Base-by-base conservation (phyloP, 306 rosid genomes). In the Pueraria montana region DNA sequence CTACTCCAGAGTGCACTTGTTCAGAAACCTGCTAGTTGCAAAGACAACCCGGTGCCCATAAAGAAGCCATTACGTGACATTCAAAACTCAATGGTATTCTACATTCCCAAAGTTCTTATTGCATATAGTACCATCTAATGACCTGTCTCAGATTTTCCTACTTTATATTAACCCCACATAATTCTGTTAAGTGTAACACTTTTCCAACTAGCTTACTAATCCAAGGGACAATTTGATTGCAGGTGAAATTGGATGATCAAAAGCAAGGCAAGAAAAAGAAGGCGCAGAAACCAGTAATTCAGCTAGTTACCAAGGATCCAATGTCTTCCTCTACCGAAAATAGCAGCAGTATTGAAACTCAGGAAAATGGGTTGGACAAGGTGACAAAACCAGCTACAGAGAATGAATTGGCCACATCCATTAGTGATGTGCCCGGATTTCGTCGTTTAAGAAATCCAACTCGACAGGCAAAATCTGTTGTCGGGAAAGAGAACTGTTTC, bases 51-150 rank as follows among this genome's bases (percentile, higher is more conserved):
- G n/a, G 88, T 58, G 58, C 85, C 82, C 36, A 84, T 56, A 82
- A 92, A 89, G 90, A 91, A 92, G 79, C 95, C 94, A 52, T 86
- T 96, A 69, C 52, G 89, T 74, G 96, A 96, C 87, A 90, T 96
- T 69, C 94, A 92, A 72, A 96, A 96, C 89, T 84, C 86, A 55
- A 16, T 87, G 94, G 96, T 93, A 90, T 30, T 87, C 79, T 83
- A 58, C 74, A 45, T 66, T 55, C 43, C 69, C 26, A 12, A 59
- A 73, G 40, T 62, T 82, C n/a, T 61, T 72, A 20, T 61, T 74
- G 72, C 74, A 42, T 65, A 66, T 52, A 49, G 14, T 81, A 46
- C 42, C 76, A 67, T 82, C 27, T 59, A 80, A 40, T 53, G 13
- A 7, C 18, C 48, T 23, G 42, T n/a, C 48, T 58, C 40, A 34